Evolutionary conservation across 306 rosid genomes (phyloP).

Genomic region (Benincasa hispida): DNA sequence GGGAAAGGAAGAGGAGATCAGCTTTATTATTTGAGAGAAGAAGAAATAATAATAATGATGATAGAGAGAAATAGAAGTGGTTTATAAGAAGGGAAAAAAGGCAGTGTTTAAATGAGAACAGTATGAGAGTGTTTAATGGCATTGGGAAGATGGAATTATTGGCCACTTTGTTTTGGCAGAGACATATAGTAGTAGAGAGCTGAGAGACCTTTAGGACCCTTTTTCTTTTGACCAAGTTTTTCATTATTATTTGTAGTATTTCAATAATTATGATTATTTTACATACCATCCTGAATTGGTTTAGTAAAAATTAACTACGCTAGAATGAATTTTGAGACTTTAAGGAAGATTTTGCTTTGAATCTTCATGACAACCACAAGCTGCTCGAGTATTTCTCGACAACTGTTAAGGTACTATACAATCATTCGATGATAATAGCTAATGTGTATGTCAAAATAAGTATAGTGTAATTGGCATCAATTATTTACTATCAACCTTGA

Average conservation of each 20-base stretch:
- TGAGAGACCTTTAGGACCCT: background rate
- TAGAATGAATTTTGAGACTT: no score
- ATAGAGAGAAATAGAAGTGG: background rate
- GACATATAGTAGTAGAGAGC: background rate
- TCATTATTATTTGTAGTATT: background rate
- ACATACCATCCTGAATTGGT: no score
- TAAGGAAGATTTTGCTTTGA: no score
- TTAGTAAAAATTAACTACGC: no score
- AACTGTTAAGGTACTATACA: no score
- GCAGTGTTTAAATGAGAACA: background rate
- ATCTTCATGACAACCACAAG: no score
- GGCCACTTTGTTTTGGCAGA: background rate
- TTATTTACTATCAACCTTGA: no score
- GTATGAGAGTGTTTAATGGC: background rate
- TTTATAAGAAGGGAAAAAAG: background rate
- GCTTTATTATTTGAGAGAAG: background rate
- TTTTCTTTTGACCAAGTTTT: background rate
- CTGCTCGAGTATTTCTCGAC: no score
- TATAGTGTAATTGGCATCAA: no score
- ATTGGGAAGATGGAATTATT: slow-evolving; percentile 3
- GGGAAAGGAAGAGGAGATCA: background rate
- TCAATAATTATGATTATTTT: no score
- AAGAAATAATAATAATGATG: background rate
- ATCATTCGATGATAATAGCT: no score
- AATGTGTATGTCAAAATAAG: no score